Percentiles rank a stretch among this genome's conserved stretches.
phyloP scores from a whole-genome alignment of 1,139 yeast genomes.

The Zygosaccharomyces pseudobailii region DNA sequence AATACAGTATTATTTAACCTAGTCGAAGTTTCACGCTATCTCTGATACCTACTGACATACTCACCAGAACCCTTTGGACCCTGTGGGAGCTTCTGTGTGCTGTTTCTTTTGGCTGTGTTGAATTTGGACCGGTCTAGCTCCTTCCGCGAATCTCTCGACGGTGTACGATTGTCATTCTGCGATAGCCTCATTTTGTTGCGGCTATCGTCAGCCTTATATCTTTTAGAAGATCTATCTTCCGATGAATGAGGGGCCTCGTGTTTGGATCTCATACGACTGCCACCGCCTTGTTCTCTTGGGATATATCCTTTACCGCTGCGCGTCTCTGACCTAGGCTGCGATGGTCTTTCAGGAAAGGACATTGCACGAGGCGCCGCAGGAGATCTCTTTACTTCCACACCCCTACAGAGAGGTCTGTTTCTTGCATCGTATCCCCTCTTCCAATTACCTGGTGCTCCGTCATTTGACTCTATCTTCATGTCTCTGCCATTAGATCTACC shows the following conservation, averaged over 20 bases:
- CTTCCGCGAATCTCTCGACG: constrained; percentile 1
- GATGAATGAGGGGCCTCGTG: neutral
- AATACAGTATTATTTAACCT: neutral
- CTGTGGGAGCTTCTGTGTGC: constrained; percentile 16
- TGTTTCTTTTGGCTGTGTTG: constrained; percentile 6
- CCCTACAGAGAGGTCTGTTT: constrained; percentile 3
- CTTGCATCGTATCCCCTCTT: constrained; percentile 2
- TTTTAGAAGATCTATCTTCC: constrained; percentile 9
- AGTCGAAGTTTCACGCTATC: constrained; percentile 6
- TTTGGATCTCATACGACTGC: constrained; percentile 2
- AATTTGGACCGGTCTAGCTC: constrained; percentile 9
- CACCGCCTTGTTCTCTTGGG: neutral
- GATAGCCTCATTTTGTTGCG: constrained; percentile 4
- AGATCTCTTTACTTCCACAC: constrained; percentile 6
- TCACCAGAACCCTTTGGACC: constrained; percentile 20
- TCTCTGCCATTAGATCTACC: neutral
- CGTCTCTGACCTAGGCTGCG: constrained; percentile 3
- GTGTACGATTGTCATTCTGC: constrained; percentile 2
- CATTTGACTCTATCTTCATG: constrained; percentile 5
- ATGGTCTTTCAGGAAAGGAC: constrained; percentile 9
- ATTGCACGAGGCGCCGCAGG: constrained; percentile 8
- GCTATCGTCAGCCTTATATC: constrained; percentile 8
- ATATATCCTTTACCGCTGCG: constrained; percentile 2
- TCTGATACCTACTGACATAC: constrained; percentile 21
- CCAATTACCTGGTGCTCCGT: constrained; percentile 3